Evolutionary conservation across 805 yeast genomes (phyloP), one percentile per base, ranked within the genome.

Genomic region (Nakazawaea laoshanensis): DNA sequence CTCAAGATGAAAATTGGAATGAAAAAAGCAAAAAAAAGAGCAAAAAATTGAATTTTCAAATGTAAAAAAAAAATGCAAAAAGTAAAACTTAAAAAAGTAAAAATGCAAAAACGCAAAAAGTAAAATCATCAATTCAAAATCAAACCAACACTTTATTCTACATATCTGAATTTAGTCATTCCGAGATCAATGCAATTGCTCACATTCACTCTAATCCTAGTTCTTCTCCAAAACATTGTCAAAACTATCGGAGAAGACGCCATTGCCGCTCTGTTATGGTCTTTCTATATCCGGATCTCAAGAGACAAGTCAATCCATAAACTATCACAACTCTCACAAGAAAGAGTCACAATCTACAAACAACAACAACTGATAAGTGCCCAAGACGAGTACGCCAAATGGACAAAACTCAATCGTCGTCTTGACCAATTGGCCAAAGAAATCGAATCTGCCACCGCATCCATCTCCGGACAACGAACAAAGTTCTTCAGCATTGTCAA

Each of bases 381-480:
- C 2, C 96, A 89, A 54, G 96, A 92, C 52, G 77, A 92, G 47
- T 92, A 89, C 53, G 96, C 96, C 19, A 78, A 73, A 48, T 92
- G 97, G 97, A 94, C 96, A 1, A 86, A 86, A 52, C 64, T 88
- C 41, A 88, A 86, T 48, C 70, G 98, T 30, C 70, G 67, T 44
- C 59, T 67, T 37, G 87, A 79, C 42, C 66, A 69, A 38, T 48
- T 83, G 31, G 63, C 65, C 27, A 61, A 55, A 11, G 74, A 81
- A 39, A 58, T 80, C 27, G 67, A 63, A 12, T 37, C 44, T 7
- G 43, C 71, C 29, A 67, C 63, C 32, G 50, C 55, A 26, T 46
- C 53, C 8, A 47, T 79, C 10, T 47, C 60, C 4, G 27, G 49
- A 7, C 50, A 59, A 22, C 63, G 65, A 38, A 45, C 56, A 6